phyloP scores from a whole-genome alignment of 176 grass and related monocot species.

The Echinochloa phyllopogon region DNA sequence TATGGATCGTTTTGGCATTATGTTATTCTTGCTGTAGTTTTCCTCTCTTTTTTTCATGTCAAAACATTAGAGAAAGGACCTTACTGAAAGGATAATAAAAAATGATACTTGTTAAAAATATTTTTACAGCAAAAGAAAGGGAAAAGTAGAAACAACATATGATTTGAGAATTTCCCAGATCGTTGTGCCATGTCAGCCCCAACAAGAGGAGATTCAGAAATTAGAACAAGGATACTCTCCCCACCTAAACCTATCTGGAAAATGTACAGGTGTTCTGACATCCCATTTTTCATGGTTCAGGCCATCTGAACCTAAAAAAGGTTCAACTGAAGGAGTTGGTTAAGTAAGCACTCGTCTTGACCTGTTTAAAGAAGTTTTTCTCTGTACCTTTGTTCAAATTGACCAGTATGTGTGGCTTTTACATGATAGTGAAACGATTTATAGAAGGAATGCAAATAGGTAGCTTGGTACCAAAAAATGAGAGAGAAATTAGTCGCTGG shows the following conservation, averaged over 20 bases:
- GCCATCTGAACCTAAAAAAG: not conserved
- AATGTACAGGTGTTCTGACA: not conserved
- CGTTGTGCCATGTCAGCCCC: not conserved
- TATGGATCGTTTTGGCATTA: not conserved
- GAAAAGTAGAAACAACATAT: not conserved
- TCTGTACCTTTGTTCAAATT: conserved; percentile 1
- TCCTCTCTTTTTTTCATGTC: not conserved
- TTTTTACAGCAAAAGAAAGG: conserved; percentile 5
- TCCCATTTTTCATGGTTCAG: not conserved
- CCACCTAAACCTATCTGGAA: not conserved
- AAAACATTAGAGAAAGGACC: not conserved
- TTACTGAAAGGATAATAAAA: conserved; percentile 18
- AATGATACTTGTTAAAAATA: not conserved
- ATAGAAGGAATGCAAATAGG: not conserved
- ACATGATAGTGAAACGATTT: not conserved
- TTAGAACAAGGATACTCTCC: not conserved
- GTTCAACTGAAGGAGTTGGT: not conserved
- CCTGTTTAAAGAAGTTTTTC: conserved; percentile 4
- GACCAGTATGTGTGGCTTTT: not conserved
- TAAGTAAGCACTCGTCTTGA: not conserved
- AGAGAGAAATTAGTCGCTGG: not conserved
- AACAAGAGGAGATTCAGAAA: not conserved
- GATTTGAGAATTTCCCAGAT: not conserved
- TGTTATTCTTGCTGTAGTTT: not conserved
- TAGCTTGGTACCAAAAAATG: not conserved